Evolutionary conservation across 2,329 filamentous ascomycete genomes (phyloP).

Genomic region (Calonectria fujianensis): DNA sequence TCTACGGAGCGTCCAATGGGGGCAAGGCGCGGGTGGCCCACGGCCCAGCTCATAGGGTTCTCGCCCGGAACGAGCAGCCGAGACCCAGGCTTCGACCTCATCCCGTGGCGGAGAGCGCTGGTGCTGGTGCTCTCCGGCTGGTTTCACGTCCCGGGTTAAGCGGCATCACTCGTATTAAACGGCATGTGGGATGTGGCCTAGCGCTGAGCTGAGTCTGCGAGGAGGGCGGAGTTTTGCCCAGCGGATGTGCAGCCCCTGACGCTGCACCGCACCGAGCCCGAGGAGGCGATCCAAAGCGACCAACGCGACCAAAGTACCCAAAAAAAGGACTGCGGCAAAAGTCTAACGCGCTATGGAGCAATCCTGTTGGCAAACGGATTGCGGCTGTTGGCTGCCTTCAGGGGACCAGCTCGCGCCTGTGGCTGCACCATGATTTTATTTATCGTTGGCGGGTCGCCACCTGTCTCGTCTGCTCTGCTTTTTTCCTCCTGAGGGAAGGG

Average conservation of each 20-base stretch:
- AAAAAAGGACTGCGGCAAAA: neutral
- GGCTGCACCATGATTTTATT: constrained; percentile 37
- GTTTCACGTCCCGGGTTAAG: constrained; percentile 25
- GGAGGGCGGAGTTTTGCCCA: neutral
- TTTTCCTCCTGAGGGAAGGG: constrained; percentile 29
- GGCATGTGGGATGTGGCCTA: neutral
- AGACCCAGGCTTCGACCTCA: constrained; percentile 1
- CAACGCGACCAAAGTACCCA: neutral
- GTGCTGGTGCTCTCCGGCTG: constrained; percentile 1
- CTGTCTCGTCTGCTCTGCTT: constrained; percentile 25
- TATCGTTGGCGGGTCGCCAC: constrained; percentile 34
- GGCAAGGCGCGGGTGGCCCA: neutral
- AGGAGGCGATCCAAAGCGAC: neutral
- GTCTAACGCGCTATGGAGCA: constrained; percentile 13
- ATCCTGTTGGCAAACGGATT: constrained; percentile 1
- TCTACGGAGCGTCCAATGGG: constrained; percentile 19
- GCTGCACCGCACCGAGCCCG: too few relatives aligned
- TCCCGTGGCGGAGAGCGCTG: neutral
- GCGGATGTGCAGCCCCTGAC: neutral
- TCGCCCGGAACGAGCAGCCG: constrained; percentile 16
- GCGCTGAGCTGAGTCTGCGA: neutral
- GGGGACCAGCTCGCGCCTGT: neutral
- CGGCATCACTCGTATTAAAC: constrained; percentile 15
- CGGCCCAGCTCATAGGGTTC: constrained; percentile 12
- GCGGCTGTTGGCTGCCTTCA: constrained; percentile 12